Evolutionary conservation across 2,329 filamentous ascomycete species (phyloP).

Genomic region (Claviceps sp.): DNA sequence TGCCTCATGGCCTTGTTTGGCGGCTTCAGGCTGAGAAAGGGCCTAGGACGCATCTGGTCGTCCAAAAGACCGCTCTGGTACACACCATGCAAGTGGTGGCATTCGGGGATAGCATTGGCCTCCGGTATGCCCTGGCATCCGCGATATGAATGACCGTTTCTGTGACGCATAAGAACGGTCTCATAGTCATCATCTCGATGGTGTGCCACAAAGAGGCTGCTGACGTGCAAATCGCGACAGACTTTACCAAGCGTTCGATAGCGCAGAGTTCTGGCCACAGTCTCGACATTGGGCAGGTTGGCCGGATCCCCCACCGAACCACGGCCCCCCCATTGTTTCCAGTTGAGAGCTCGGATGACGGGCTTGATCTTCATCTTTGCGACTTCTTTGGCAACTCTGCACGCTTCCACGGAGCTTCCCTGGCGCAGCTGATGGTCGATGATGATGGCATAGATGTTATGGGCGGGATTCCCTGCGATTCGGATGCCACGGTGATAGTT

Average conservation of each 20-base stretch:
- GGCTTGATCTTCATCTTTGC: constrained; percentile 22
- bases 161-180: constrained; percentile 69
- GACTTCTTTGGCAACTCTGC: constrained; percentile 27
- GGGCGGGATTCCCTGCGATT: constrained; percentile 32
- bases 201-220: constrained; percentile 64
- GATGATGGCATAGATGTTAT: constrained; percentile 31
- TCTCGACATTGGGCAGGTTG: constrained; percentile 55
- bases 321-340: constrained; percentile 23
- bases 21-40: constrained; percentile 26
- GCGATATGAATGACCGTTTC: constrained; percentile 51
- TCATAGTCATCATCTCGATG: constrained; percentile 88
- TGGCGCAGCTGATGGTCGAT: constrained; percentile 45
- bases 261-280: constrained; percentile 56
- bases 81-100: constrained; percentile 58
- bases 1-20: constrained; percentile 15
- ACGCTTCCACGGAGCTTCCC: constrained; percentile 40
- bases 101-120: constrained; percentile 67
- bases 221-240: constrained; percentile 38
- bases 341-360: constrained; percentile 23
- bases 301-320: constrained; percentile 17
- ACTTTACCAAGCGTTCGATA: constrained; percentile 56
- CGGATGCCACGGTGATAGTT: constrained; percentile 19
- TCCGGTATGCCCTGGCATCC: constrained; percentile 59
- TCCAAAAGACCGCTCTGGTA: constrained; percentile 49
- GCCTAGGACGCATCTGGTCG: constrained; percentile 24